phyloP scores from a whole-genome alignment of 768 basidiomycete genomes.

The Candolleomyces efflorescens region DNA sequence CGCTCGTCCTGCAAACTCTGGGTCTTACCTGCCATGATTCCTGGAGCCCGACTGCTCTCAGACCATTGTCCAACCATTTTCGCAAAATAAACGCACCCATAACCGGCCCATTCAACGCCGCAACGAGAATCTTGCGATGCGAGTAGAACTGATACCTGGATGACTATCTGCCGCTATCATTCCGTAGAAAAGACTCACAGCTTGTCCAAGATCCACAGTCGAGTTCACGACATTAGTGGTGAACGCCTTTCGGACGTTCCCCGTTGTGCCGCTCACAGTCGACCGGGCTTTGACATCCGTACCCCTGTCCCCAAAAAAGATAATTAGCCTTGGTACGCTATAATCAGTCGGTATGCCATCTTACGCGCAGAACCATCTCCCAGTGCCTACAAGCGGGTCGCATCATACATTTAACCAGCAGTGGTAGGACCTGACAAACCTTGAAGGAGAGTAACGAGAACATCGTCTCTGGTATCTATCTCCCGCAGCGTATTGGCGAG shows the following conservation, averaged over 20 bases:
- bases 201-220: slow-evolving; percentile 58
- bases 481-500: slow-evolving; percentile 55
- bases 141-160: slow-evolving; percentile 47
- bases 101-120: slow-evolving; percentile 70
- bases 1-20: neutral
- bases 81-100: slow-evolving; percentile 46
- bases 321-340: neutral
- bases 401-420: too few relatives aligned
- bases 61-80: neutral
- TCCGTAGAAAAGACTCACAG: slow-evolving; percentile 37
- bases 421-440: slow-evolving; percentile 28
- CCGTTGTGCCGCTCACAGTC: slow-evolving; percentile 11
- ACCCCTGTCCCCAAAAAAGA: slow-evolving; percentile 35
- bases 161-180: neutral
- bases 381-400: slow-evolving; percentile 43
- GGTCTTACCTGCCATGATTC: slow-evolving; percentile 57
- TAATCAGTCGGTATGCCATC: neutral
- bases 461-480: slow-evolving; percentile 56
- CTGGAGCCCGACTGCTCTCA: slow-evolving; percentile 28
- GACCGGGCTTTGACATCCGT: slow-evolving; percentile 46
- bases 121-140: slow-evolving; percentile 66
- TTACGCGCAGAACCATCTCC: slow-evolving; percentile 73
- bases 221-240: slow-evolving; percentile 41
- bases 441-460: slow-evolving; percentile 65
- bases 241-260: slow-evolving; percentile 44